Base-by-base conservation (phyloP, 2,329 filamentous ascomycete genomes). In the Xenoacremonium recifei region DNA sequence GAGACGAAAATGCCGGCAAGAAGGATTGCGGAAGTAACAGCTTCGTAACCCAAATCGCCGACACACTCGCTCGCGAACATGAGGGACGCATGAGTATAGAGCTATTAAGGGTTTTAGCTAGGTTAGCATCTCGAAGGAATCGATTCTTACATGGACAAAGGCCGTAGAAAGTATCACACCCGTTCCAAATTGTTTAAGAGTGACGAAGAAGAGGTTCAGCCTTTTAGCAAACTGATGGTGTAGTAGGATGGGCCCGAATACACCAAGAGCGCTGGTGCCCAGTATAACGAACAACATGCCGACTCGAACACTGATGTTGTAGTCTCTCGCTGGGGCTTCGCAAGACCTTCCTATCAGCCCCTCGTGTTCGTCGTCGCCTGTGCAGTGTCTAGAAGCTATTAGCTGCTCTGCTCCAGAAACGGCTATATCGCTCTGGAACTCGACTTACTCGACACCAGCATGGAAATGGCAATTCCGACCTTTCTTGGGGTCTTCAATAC, bases 1-100 rank as follows among this genome's bases (percentile, higher is more conserved):
- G 86, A 84, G 3, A 89, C 50, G 61, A 89, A 85, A 2, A 89
- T 66, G 1, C 87, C 87, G 0, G 81, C 86, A 80, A 90, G 85
- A 35, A 86, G 74, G 30, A 91, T 79, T 3, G 85, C 80, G 0
- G 84, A 77, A 0, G 85, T 79, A 0, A 82, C 87, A 4, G 71
- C 77, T 62, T 91, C 87, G 53, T 87, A 91, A 5, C 68, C 59
- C 3, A 90, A 65, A 6, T 74, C 72, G 4, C 82, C 81, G 11
- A 91, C 65, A 53, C 87, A 91, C 37, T 80, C 67, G 50, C 86
- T 89, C 16, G 61, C 67, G 53, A 91, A 89, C 82, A 89, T 87
- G 20, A 90, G 71, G 6, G 72, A 66, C 1, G 86, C 85, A 48
- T 91, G 85, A 0, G 85, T 89, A 55, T 84, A 82, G 10, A 91